Percentiles rank a stretch among this genome's conserved stretches.
Conservation (phyloP, 2,329 filamentous ascomycete species). For the Huntiella bhutanensis region DNA sequence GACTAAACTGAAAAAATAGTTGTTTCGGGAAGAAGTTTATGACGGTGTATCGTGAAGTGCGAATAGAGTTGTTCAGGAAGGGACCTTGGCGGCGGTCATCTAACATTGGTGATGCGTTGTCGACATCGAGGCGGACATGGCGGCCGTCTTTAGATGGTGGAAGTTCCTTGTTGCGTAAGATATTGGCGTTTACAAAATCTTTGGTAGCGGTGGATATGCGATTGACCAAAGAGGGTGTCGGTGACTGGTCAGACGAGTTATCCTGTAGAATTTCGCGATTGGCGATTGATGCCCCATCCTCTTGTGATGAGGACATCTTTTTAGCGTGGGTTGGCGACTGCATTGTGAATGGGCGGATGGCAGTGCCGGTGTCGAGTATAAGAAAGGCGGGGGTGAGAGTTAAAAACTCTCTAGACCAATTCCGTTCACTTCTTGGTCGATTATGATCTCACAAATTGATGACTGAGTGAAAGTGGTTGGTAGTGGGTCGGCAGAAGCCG, state of each 20-base stretch:
- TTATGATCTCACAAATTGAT: too few species aligned
- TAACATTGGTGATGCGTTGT: conserved; percentile 23
- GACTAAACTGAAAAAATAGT: conserved; percentile 67
- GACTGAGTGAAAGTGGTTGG: too few species aligned
- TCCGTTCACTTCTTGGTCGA: too few species aligned
- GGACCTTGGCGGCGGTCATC: conserved; percentile 30
- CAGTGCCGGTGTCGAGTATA: neutral
- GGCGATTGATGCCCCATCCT: conserved; percentile 8
- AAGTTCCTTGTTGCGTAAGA: conserved; percentile 48
- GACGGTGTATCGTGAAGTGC: conserved; percentile 65
- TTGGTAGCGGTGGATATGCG: neutral
- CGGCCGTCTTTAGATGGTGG: conserved; percentile 54
- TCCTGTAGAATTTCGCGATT: conserved; percentile 7
- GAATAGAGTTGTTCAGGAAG: conserved; percentile 45
- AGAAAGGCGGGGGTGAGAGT: too few species aligned
- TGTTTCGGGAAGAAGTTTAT: conserved; percentile 78
- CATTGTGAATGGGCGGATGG: conserved; percentile 1
- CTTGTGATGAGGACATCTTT: conserved; percentile 10
- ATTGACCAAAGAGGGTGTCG: neutral
- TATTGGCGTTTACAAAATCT: conserved; percentile 22
- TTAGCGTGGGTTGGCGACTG: conserved; percentile 4
- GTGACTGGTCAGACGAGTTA: neutral
- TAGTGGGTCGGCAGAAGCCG: neutral
- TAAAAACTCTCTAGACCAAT: too few species aligned
- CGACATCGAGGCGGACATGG: conserved; percentile 25